These are phyloP conservation scores for Fusarium sp. DNA, from an alignment of 2,329 filamentous ascomycete genomes.

Conservation along the genomic window DNA sequence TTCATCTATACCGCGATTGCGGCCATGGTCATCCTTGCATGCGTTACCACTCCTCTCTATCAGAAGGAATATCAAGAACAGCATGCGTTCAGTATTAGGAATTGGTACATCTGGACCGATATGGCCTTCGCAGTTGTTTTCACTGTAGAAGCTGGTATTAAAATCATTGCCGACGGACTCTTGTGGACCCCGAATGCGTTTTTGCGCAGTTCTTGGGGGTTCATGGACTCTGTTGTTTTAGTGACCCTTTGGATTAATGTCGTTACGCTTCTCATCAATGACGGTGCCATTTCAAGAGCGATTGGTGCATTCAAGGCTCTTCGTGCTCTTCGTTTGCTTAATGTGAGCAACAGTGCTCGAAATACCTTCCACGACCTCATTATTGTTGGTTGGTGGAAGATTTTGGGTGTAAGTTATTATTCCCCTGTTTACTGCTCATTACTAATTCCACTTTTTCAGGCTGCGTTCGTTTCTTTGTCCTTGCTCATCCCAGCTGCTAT, in stretches of 20 bases:
- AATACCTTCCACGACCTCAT: conserved; percentile 98
- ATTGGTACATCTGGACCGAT: conserved; percentile 97
- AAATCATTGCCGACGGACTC: conserved; percentile 93
- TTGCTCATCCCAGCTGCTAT: conserved; percentile 96
- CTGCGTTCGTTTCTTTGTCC: conserved; percentile 93
- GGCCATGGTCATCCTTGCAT: conserved; percentile 96
- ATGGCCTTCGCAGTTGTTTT: conserved; percentile 90
- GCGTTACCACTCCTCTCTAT: conserved; percentile 92
- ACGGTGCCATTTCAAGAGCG: conserved; percentile 86
- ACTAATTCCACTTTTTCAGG: conserved; percentile 52
- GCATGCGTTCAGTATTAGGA: conserved; percentile 69
- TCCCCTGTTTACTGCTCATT: background rate
- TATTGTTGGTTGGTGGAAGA: conserved; percentile 92
- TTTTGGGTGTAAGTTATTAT: conserved; percentile 75
- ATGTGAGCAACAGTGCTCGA: conserved; percentile 94
- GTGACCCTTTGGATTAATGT: conserved; percentile 97
- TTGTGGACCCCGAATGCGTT: conserved; percentile 98
- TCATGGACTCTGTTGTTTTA: conserved; percentile 92
- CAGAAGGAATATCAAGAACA: conserved; percentile 84
- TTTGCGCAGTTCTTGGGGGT: conserved; percentile 94
- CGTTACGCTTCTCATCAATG: conserved; percentile 80
- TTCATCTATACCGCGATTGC: conserved; percentile 95
- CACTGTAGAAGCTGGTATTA: conserved; percentile 86
- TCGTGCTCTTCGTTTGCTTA: conserved; percentile 88
- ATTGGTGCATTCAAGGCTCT: conserved; percentile 98